Percentiles rank a stretch among this genome's conserved stretches.
Evolutionary conservation across 768 basidiomycete genomes (phyloP).

Genomic region (Grammothele lineata): DNA sequence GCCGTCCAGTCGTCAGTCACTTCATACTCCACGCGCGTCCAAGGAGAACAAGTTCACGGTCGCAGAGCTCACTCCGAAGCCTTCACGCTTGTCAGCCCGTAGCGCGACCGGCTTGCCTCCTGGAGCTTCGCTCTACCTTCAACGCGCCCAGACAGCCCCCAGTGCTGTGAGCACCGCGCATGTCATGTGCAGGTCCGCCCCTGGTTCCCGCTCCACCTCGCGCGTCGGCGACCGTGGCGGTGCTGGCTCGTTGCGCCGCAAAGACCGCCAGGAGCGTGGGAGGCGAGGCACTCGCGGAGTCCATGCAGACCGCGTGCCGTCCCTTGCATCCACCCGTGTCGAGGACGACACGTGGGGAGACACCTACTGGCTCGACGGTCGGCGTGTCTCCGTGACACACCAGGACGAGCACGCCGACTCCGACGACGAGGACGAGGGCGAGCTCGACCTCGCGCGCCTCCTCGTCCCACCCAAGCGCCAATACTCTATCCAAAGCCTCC

Average conservation of each 20-base stretch:
- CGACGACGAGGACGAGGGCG: slow-evolving; percentile 47
- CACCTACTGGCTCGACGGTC: slow-evolving; percentile 24
- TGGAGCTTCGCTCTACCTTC: slow-evolving; percentile 20
- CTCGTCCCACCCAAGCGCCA: slow-evolving; percentile 71
- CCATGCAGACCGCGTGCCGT: slow-evolving; percentile 44
- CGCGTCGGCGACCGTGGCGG: slow-evolving; percentile 24
- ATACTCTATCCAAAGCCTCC: slow-evolving; percentile 66
- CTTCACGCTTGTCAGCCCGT: slow-evolving; percentile 1
- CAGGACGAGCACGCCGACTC: slow-evolving; percentile 20
- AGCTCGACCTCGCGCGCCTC: slow-evolving; percentile 61
- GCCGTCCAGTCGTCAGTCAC: slow-evolving; percentile 13
- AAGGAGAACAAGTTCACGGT: slow-evolving; percentile 22
- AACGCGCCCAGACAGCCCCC: slow-evolving; percentile 31
- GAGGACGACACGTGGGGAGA: slow-evolving; percentile 56
- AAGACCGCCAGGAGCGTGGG: slow-evolving; percentile 13
- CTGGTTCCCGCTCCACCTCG: slow-evolving; percentile 58
- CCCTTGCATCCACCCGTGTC: slow-evolving; percentile 53
- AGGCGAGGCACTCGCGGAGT: slow-evolving; percentile 17
- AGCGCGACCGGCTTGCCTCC: slow-evolving; percentile 15
- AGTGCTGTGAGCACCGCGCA: slow-evolving; percentile 45
- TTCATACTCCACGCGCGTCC: slow-evolving; percentile 19
- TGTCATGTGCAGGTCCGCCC: slow-evolving; percentile 69
- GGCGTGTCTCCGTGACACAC: slow-evolving; percentile 15
- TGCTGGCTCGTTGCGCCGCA: slow-evolving; percentile 9
- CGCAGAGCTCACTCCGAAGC: slow-evolving; percentile 25